Evolutionary conservation across 306 rosid genomes (phyloP), one percentile per base, ranked within the genome.

Genomic region (Arachis hypogaea): DNA sequence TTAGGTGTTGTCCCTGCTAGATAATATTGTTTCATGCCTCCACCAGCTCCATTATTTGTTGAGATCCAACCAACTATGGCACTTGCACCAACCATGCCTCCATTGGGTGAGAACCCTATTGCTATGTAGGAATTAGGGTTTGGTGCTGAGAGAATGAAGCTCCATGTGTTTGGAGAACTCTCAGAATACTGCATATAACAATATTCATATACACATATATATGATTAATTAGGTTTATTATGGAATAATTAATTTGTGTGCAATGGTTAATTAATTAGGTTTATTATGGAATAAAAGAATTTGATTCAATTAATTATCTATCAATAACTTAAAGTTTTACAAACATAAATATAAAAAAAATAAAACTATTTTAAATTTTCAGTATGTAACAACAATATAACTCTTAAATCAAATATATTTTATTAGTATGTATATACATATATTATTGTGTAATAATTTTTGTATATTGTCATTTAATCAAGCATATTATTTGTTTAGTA

Each of bases 51-150:
- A 71, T 2, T 62, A 71, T 2, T 62, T 14, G 93, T 61, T 44
- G 82, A 64, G 0, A 87, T 50, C 97, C 97, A 91, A 7, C 97
- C 97, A 58, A 91, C 95, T 41, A 91, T 63, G 63, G 97, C 95
- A 82, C 95, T 91, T 41, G 97, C 81, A 5, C 94, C 92, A 10
- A 84, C 83, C 97, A 91, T 91, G 16, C 29, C 73, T 14, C 97
- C 97, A 57, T 61, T 75, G 12, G 81, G 82, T 42, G 97, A 88
- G 84, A 91, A 91, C 6, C 95, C 97, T 16, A 91, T 87, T 55
- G 91, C 86, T 60, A 88, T 80, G 67, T 79, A 91, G 0, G 92
- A 81, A 59, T 81, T 80, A 58, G 69, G 69, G 49, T 74, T 77
- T 5, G 90, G 95, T 5, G 86, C 79, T 58, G 97, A 88, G 8